phyloP scores from a whole-genome alignment of 495 filamentous ascomycete genomes.

The Aspergillus ostianus region DNA sequence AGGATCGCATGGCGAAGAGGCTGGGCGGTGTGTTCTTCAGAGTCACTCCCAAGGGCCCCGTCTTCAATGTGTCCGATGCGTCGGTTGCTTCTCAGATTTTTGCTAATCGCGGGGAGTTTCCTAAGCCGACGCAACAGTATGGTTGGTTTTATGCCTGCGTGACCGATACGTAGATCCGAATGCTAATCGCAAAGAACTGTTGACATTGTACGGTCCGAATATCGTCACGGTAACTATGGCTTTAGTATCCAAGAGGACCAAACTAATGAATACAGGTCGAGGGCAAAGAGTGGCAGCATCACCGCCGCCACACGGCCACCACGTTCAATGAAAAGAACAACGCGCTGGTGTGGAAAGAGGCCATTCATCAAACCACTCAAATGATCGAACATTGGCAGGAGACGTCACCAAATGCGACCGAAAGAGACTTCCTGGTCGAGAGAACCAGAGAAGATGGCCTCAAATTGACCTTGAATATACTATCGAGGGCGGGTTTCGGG shows the following conservation, averaged over 20 bases:
- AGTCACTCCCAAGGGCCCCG: constrained; percentile 41
- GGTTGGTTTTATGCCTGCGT: constrained; percentile 15
- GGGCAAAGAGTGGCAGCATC: constrained; percentile 41
- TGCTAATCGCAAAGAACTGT: constrained; percentile 21
- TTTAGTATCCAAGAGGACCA: no score
- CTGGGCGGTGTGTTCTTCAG: constrained; percentile 41
- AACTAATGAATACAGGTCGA: constrained; percentile 25
- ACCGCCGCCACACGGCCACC: constrained; percentile 38
- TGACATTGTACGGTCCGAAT: constrained; percentile 48
- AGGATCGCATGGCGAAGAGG: constrained; percentile 36
- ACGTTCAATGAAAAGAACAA: constrained; percentile 50
- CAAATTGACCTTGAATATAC: constrained; percentile 45
- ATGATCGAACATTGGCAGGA: constrained; percentile 37
- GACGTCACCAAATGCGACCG: constrained; percentile 3
- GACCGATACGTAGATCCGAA: neutral
- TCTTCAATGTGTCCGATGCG: constrained; percentile 41
- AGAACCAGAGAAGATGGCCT: constrained; percentile 33
- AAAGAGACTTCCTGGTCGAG: constrained; percentile 1
- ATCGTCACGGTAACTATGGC: constrained; percentile 41
- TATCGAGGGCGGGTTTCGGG: constrained; percentile 43
- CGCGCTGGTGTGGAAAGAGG: constrained; percentile 40
- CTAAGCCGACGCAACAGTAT: constrained; percentile 37
- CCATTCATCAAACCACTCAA: constrained; percentile 21
- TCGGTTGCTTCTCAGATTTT: constrained; percentile 36
- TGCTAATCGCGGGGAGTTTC: constrained; percentile 38